Conservation (phyloP, 371 early-diverging fungal species). For the Nematocida ironsii region DNA sequence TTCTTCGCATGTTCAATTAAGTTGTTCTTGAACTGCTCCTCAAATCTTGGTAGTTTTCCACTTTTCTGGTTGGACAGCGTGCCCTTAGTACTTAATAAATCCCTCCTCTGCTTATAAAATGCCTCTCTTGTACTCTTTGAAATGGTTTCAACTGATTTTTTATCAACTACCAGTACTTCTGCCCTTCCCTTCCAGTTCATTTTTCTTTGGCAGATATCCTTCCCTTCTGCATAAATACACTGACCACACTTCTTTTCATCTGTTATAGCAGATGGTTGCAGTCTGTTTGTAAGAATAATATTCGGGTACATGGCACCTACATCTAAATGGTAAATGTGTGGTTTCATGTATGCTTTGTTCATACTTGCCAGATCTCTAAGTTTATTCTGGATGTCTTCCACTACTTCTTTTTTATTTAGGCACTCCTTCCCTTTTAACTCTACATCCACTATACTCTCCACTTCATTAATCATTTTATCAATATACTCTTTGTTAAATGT, state of each 20-base stretch:
- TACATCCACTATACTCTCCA: conserved; percentile 72
- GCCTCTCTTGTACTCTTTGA: conserved; percentile 73
- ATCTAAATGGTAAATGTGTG: conserved; percentile 95
- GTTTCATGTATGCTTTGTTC: conserved; percentile 75
- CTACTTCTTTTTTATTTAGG: conserved; percentile 50
- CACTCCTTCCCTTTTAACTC: conserved; percentile 17
- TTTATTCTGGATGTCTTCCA: conserved; percentile 32
- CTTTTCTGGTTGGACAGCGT: conserved; percentile 48
- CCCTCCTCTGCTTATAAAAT: background rate
- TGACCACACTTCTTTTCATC: conserved; percentile 82
- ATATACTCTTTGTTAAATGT: conserved; percentile 74
- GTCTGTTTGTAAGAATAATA: conserved; percentile 94
- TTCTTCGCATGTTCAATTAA: conserved; percentile 81
- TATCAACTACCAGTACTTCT: conserved; percentile 84
- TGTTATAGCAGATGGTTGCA: conserved; percentile 94
- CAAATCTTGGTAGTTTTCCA: conserved; percentile 67
- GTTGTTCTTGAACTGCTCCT: conserved; percentile 76
- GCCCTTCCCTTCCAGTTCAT: conserved; percentile 97
- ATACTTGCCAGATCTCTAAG: conserved; percentile 72
- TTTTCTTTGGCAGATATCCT: conserved; percentile 81
- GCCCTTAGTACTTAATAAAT: background rate
- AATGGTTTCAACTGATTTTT: conserved; percentile 85
- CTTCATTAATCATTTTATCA: conserved; percentile 76
- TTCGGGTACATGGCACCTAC: conserved; percentile 99
- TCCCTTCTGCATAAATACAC: conserved; percentile 85